These are phyloP conservation scores for Schoenoplectus tabernaemontani DNA, from an alignment of 202 grass and related monocot species.

Conservation along the genomic window DNA sequence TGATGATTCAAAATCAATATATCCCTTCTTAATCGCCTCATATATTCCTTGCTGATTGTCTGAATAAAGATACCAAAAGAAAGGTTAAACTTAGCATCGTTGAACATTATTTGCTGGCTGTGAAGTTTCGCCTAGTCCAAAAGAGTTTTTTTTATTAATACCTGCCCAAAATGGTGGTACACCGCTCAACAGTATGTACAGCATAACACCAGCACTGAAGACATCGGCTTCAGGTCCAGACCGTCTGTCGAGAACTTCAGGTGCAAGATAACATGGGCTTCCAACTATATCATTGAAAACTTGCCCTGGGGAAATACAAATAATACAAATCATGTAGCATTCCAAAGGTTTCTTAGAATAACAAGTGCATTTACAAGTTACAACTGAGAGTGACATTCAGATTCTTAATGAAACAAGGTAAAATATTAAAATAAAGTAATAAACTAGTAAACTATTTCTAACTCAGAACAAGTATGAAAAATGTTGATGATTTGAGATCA, in stretches of 20 bases:
- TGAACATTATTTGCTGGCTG: constrained; percentile 16
- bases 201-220: constrained; percentile 90
- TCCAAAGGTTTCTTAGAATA: neutral
- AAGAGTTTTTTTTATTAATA: constrained; percentile 14
- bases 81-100: constrained; percentile 21
- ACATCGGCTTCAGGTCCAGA: constrained; percentile 94
- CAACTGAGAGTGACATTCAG: neutral
- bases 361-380: neutral
- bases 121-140: constrained; percentile 8
- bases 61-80: constrained; percentile 29
- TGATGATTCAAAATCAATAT: constrained; percentile 74
- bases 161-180: constrained; percentile 99
- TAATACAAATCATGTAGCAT: constrained; percentile 13
- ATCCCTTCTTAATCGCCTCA: constrained; percentile 73
- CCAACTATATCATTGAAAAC: constrained; percentile 92
- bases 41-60: constrained; percentile 88
- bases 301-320: constrained; percentile 42
- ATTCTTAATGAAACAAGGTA: constrained; percentile 10
- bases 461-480: neutral
- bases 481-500: too few relatives aligned
- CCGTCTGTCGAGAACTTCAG: constrained; percentile 78
- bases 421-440: neutral
- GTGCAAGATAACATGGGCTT: constrained; percentile 92
- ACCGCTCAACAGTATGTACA: constrained; percentile 87
- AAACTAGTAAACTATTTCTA: neutral